A percentile compares a stretch with the other conserved stretches of the same genome.
Evolutionary conservation across 1,139 yeast genomes (phyloP).

Genomic region (Yamadazyma atlantica): DNA sequence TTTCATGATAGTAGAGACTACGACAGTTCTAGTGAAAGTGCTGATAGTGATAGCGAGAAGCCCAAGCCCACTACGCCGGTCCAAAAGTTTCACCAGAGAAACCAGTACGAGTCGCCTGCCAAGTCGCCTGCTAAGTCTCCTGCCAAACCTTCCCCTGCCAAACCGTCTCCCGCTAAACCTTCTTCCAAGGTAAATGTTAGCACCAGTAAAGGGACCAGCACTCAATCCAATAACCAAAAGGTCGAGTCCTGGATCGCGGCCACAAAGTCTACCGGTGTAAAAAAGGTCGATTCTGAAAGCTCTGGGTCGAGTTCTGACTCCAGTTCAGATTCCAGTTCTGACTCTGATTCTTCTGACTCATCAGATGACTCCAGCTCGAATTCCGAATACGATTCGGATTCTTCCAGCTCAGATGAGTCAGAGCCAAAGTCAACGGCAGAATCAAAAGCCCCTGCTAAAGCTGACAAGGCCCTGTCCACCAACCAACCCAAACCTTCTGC

Average conservation of each 20-base stretch:
- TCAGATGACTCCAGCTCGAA: constrained; percentile 3
- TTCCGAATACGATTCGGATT: neutral
- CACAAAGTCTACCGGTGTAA: neutral
- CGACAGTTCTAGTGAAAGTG: neutral
- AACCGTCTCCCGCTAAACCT: too few relatives aligned
- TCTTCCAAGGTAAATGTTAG: too few relatives aligned
- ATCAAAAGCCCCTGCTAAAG: neutral
- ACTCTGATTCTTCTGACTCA: constrained; percentile 11
- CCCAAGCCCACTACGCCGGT: neutral
- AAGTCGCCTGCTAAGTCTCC: too few relatives aligned
- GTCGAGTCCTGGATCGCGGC: neutral
- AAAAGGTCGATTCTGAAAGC: neutral
- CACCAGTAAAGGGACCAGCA: neutral
- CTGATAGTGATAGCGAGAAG: neutral
- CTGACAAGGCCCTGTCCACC: too few relatives aligned
- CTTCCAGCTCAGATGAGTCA: too few relatives aligned
- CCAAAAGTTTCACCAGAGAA: neutral
- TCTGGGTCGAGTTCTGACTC: constrained; percentile 5
- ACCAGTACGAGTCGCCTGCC: neutral
- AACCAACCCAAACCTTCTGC: too few relatives aligned
- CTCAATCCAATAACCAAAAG: neutral
- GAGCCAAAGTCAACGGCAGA: neutral
- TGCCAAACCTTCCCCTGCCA: neutral
- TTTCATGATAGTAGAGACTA: neutral
- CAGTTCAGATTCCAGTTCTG: constrained; percentile 8